Base-by-base conservation (phyloP, 371 early-diverging fungal species). In the Syncephalastrum racemosum region DNA sequence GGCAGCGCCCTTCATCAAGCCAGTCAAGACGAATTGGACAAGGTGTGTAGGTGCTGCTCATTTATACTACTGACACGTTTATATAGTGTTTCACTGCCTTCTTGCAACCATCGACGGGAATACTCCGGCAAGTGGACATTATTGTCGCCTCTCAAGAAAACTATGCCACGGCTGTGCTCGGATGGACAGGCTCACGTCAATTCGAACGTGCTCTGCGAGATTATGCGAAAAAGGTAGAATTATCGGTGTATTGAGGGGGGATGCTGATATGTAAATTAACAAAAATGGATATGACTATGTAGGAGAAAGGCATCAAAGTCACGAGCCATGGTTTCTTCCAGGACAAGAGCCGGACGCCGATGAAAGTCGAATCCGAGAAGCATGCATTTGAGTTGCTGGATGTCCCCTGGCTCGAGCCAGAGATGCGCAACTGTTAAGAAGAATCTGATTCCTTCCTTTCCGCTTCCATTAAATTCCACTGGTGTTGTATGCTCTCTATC, bases 111-210 rank as follows among this genome's bases (percentile, higher is more conserved):
- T 70, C 76, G 0, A 66, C 66, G 15, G 49, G 61, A 14, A 67
- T 70, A 6, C 43, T 63, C 45, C 68, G 83, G 6, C 83, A 82
- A 52, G 74, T 82, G 4, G 83, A 82, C 39, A 23, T 82, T 4
- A 78, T 82, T 51, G 56, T 78, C 40, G 70, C 72, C 4, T 62
- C 74, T 0, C 56, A 42, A n/a, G 56, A 54, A 10, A 63, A 75
- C 23, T 63, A 65, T 20, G 46, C 63, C 2, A 66, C 68, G 23
- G 77, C 81, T 10, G 59, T 83, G 4, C 57, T 80, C 8, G 83
- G 81, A 7, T 83, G 83, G 81, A 71, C 75, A 24, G 83, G 81
- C 8, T 74, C 75, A 12, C 64, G 70, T 6, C 75, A 74, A 16
- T 78, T 67, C 62, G 75, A 74, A 57, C 60, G 74, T 23, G 46